phyloP scores from a whole-genome alignment of 2,329 filamentous ascomycete species.

The Pseudogymnoascus sp. region DNA sequence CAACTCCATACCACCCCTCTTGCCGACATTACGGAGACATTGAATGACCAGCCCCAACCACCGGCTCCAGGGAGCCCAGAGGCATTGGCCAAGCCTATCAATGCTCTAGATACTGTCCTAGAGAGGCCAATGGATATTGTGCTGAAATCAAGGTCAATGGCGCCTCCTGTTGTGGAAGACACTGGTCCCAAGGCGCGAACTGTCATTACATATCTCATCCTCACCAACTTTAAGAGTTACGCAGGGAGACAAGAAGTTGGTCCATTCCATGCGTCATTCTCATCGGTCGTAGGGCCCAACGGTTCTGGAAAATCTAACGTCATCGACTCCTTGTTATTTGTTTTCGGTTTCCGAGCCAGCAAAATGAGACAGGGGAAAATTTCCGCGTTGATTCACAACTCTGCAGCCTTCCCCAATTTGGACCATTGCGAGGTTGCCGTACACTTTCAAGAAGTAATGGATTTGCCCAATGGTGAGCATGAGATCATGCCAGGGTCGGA shows the following conservation, averaged over 20 bases:
- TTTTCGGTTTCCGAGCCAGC: slow-evolving; percentile 98
- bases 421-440: slow-evolving; percentile 94
- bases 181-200: slow-evolving; percentile 73
- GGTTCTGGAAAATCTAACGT: slow-evolving; percentile 98
- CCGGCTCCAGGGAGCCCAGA: slow-evolving; percentile 37
- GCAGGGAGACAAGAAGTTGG: slow-evolving; percentile 91
- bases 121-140: slow-evolving; percentile 93
- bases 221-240: slow-evolving; percentile 99
- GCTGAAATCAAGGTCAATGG: slow-evolving; percentile 69
- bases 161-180: slow-evolving; percentile 61
- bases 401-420: slow-evolving; percentile 73
- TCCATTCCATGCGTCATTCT: slow-evolving; percentile 94
- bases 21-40: slow-evolving; percentile 62
- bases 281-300: slow-evolving; percentile 94
- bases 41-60: slow-evolving; percentile 48
- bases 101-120: slow-evolving; percentile 65
- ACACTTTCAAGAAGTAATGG: slow-evolving; percentile 91
- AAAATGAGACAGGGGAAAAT: slow-evolving; percentile 99
- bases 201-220: slow-evolving; percentile 83
- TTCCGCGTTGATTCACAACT: slow-evolving; percentile 95
- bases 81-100: slow-evolving; percentile 59
- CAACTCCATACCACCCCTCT: slow-evolving; percentile 50
- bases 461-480: slow-evolving; percentile 66
- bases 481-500: slow-evolving; percentile 76
- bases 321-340: slow-evolving; percentile 93